A percentile compares a stretch with the other conserved stretches of the same genome.
Evolutionary conservation across 805 yeast species (phyloP).

Genomic region (Wickerhamiella lipophila): DNA sequence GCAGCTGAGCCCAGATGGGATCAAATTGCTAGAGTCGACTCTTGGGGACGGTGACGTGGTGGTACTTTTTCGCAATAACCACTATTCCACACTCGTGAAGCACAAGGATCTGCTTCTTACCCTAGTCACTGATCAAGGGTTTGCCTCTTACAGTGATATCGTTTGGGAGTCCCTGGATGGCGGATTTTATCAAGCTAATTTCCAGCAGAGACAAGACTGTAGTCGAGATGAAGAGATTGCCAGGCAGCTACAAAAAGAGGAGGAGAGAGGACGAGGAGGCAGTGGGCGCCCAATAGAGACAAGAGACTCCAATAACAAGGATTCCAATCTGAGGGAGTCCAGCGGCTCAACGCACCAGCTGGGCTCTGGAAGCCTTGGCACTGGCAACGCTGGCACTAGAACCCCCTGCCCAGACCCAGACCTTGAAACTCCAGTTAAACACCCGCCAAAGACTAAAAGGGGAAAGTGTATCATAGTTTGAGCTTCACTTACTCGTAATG

Average conservation of each 20-base stretch:
- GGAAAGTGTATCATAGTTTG: not conserved
- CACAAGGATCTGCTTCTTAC: constrained; percentile 39
- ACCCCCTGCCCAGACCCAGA: too few relatives aligned
- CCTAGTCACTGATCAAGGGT: constrained; percentile 66
- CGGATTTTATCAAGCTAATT: constrained; percentile 53
- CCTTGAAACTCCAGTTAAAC: too few relatives aligned
- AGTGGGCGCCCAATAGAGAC: not conserved
- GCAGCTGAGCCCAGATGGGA: constrained; percentile 64
- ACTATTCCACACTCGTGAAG: constrained; percentile 55
- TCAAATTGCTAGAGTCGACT: constrained; percentile 34
- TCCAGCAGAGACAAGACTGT: constrained; percentile 31
- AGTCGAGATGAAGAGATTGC: constrained; percentile 11
- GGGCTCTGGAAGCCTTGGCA: too few relatives aligned
- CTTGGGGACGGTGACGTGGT: constrained; percentile 44
- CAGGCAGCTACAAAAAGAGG: not conserved
- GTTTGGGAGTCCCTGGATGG: constrained; percentile 84
- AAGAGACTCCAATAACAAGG: not conserved
- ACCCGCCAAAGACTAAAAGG: not conserved
- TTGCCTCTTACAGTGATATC: constrained; percentile 34
- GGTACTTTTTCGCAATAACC: constrained; percentile 81
- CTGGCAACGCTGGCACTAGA: too few relatives aligned
- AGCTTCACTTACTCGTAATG: too few relatives aligned
- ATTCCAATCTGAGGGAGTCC: too few relatives aligned
- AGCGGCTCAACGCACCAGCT: too few relatives aligned
- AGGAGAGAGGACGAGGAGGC: not conserved